Percentiles rank a stretch among this genome's conserved stretches.
Conservation (phyloP, 2,329 filamentous ascomycete genomes). For the Stachybotrys echinatus region DNA sequence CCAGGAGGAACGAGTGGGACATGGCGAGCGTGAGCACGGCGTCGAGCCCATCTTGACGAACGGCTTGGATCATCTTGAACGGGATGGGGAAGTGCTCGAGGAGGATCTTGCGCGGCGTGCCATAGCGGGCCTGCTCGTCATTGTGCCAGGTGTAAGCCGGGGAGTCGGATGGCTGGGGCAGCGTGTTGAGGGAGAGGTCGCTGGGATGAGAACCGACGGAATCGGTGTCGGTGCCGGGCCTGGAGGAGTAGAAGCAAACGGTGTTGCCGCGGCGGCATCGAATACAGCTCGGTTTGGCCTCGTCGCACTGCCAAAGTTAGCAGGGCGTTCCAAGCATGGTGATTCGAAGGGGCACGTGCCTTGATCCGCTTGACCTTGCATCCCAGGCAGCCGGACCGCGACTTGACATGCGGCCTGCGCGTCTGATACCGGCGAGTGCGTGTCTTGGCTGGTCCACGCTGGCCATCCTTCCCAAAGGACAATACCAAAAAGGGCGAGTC, state of each 20-base stretch:
- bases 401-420: slow-evolving; percentile 13
- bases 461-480: background rate
- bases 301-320: background rate
- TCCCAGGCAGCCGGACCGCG: slow-evolving; percentile 10
- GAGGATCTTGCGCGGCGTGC: slow-evolving; percentile 11
- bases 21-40: slow-evolving; percentile 8
- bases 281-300: slow-evolving; percentile 12
- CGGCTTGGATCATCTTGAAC: slow-evolving; percentile 3
- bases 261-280: slow-evolving; percentile 13
- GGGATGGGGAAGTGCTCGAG: slow-evolving; percentile 9
- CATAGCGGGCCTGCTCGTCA: slow-evolving; percentile 1
- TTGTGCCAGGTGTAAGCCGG: background rate
- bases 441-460: background rate
- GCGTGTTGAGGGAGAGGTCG: background rate
- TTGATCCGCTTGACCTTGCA: slow-evolving; percentile 18
- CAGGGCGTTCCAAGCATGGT: background rate
- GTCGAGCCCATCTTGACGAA: slow-evolving; percentile 1
- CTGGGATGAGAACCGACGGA: background rate
- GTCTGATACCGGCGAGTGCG: slow-evolving; percentile 8
- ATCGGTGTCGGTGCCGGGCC: background rate
- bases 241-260: slow-evolving; percentile 7
- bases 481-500: background rate
- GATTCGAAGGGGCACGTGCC: slow-evolving; percentile 6
- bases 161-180: background rate
- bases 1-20: slow-evolving; percentile 11